These are phyloP conservation scores for Amaranthus hypochondriacus DNA, from an alignment of 148 eudicot species.

Conservation along the genomic window DNA sequence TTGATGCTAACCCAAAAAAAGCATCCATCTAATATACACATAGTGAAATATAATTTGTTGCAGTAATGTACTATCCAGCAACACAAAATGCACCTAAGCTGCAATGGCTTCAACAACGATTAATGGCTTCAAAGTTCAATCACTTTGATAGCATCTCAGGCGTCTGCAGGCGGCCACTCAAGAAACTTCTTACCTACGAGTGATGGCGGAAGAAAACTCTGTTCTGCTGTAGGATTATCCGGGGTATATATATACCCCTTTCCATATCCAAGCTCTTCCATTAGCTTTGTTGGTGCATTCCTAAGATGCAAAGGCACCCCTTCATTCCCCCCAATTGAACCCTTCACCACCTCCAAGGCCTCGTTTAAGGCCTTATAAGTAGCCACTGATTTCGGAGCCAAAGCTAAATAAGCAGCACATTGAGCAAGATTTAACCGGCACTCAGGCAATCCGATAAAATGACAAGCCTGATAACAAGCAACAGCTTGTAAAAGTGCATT, in stretches of 20 bases:
- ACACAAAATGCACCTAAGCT: not conserved
- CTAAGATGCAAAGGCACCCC: conserved; percentile 85
- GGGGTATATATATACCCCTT: conserved; percentile 80
- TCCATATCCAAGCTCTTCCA: conserved; percentile 80
- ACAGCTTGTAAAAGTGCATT: conserved; percentile 68
- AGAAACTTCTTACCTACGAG: conserved; percentile 74
- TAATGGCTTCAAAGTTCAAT: not conserved
- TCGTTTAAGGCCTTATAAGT: conserved; percentile 51
- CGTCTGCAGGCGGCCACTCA: conserved; percentile 45
- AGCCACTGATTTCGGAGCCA: conserved; percentile 76
- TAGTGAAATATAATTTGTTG: conserved; percentile 6
- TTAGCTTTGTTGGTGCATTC: conserved; percentile 82
- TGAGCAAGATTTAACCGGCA: conserved; percentile 68
- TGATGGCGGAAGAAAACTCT: conserved; percentile 59
- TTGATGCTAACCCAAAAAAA: not conserved
- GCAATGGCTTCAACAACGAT: not conserved
- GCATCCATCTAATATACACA: not conserved
- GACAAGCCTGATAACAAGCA: conserved; percentile 82
- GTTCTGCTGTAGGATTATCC: conserved; percentile 49
- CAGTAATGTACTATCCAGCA: conserved; percentile 1
- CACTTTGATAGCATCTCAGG: conserved; percentile 8
- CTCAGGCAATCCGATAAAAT: conserved; percentile 86
- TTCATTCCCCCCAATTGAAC: conserved; percentile 82
- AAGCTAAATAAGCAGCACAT: conserved; percentile 73
- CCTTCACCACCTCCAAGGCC: conserved; percentile 58